Evolutionary conservation across 306 rosid genomes (phyloP).

Genomic region (Luffa aegyptiaca): DNA sequence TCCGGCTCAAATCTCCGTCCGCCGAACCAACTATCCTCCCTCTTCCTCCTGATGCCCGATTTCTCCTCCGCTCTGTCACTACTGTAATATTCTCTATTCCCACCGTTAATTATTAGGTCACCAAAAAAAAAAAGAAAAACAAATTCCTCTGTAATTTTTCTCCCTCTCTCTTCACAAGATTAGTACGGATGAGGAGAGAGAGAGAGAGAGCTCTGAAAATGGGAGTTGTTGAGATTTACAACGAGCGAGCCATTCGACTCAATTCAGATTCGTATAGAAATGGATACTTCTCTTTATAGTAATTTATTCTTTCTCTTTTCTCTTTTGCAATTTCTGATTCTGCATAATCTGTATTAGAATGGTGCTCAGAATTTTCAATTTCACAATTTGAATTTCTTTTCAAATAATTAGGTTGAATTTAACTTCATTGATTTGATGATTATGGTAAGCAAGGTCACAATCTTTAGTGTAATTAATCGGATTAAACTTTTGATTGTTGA

Average conservation of each 20-base stretch:
- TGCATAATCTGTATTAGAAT: neutral
- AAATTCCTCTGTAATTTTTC: neutral
- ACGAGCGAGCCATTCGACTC: neutral
- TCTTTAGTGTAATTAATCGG: neutral
- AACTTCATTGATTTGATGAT: neutral
- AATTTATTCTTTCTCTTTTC: neutral
- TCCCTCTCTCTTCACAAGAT: neutral
- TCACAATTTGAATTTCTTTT: neutral
- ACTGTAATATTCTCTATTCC: neutral
- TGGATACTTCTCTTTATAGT: neutral
- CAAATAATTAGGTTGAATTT: neutral
- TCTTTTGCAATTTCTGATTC: neutral
- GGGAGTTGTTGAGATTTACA: neutral
- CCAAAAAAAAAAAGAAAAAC: neutral
- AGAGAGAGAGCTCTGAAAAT: neutral
- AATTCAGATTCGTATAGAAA: neutral
- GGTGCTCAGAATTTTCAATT: neutral
- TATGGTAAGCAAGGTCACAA: neutral
- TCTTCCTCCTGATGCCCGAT: constrained; percentile 5
- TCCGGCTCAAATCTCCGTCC: constrained; percentile 47
- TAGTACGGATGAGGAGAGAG: neutral
- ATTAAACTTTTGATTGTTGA: neutral
- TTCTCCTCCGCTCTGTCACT: neutral
- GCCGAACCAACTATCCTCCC: constrained; percentile 39
- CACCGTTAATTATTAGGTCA: neutral